Conservation (phyloP, 1,284 basidiomycete genomes). For the Ustilago trichophora region DNA sequence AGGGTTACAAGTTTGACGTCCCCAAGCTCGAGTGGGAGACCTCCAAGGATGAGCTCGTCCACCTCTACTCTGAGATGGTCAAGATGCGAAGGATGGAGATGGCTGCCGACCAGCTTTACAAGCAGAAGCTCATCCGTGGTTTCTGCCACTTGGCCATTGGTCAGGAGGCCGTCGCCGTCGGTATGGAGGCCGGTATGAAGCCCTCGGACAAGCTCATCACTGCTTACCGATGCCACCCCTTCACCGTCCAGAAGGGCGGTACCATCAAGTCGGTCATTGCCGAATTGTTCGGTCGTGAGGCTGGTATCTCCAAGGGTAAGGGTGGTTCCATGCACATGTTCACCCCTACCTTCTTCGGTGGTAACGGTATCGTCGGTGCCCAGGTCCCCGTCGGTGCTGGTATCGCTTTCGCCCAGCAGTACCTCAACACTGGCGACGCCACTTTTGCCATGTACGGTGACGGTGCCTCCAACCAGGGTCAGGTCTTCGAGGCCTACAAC, state of each 20-base stretch:
- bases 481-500: constrained; percentile 98
- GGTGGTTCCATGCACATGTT: constrained; percentile 87
- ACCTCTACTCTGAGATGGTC: constrained; percentile 92
- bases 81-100: constrained; percentile 96
- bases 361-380: constrained; percentile 98
- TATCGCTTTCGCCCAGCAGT: constrained; percentile 92
- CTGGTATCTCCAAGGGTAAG: constrained; percentile 95
- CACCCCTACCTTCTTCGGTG: constrained; percentile 81
- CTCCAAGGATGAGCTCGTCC: constrained; percentile 83
- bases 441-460: constrained; percentile 97
- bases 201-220: constrained; percentile 92
- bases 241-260: constrained; percentile 92
- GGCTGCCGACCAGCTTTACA: constrained; percentile 78
- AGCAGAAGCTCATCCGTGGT: constrained; percentile 70
- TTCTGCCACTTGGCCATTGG: constrained; percentile 99
- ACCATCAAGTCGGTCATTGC: constrained; percentile 88
- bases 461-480: constrained; percentile 98
- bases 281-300: constrained; percentile 87
- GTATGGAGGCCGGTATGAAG: constrained; percentile 86
- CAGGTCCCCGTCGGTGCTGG: constrained; percentile 97
- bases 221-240: constrained; percentile 96
- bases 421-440: constrained; percentile 76
- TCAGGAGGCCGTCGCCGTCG: constrained; percentile 97
- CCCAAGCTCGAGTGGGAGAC: constrained; percentile 80
- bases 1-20: constrained; percentile 79